Conservation (phyloP, 202 grass and related monocot genomes). For the Carex sylvatica region DNA sequence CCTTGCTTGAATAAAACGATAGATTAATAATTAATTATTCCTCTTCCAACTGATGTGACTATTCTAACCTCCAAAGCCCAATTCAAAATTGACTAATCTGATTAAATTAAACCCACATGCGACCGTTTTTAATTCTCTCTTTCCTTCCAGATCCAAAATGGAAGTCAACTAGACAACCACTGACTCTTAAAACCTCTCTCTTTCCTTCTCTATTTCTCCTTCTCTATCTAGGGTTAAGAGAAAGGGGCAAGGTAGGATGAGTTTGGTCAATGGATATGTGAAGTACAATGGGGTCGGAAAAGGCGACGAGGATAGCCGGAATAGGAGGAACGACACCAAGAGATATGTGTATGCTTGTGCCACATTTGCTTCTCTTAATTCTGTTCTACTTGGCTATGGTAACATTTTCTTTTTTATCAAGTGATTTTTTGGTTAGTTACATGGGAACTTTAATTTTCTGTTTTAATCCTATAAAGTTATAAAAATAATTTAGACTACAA, state of each 20-base stretch:
- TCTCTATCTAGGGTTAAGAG: not conserved
- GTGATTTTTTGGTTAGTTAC: not conserved
- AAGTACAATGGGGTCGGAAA: not conserved
- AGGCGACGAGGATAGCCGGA: not conserved
- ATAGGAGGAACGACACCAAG: conserved; percentile 36
- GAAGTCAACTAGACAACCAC: conserved; percentile 27
- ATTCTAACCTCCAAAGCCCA: conserved; percentile 5
- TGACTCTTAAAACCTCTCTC: not conserved
- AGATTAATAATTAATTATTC: not conserved
- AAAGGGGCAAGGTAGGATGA: not conserved
- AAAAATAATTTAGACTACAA: not conserved
- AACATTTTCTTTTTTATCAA: conserved; percentile 23
- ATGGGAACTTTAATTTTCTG: not conserved
- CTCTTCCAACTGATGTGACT: not conserved
- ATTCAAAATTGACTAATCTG: not conserved
- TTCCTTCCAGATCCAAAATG: conserved; percentile 15
- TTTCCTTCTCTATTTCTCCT: not conserved
- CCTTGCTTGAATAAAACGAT: not conserved
- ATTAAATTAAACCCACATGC: conserved; percentile 13
- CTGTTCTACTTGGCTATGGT: conserved; percentile 92
- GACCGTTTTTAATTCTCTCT: conserved; percentile 14
- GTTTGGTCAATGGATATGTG: conserved; percentile 12
- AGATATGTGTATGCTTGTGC: conserved; percentile 66
- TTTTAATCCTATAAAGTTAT: not conserved
- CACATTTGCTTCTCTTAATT: conserved; percentile 82